Conservation (phyloP, 192 early-diverging fungal genomes). For the Coemansia sp. region DNA sequence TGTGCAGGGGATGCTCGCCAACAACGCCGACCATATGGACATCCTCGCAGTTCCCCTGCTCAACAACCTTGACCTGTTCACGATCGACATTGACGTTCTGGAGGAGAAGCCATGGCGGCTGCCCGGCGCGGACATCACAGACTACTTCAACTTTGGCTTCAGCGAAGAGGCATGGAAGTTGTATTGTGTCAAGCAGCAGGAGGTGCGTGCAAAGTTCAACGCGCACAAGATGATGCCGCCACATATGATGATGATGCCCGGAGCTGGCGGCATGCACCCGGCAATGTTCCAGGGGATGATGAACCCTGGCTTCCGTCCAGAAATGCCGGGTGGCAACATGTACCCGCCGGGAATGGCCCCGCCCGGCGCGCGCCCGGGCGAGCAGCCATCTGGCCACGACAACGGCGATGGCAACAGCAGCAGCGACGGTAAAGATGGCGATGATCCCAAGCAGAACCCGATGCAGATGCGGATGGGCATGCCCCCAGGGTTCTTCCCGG, state of each 20-base stretch:
- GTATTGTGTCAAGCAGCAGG: constrained; percentile 91
- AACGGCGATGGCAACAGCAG: constrained; percentile 4
- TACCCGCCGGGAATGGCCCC: constrained; percentile 30
- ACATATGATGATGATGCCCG: constrained; percentile 44
- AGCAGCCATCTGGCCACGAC: background rate
- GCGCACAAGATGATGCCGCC: constrained; percentile 55
- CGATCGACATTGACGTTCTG: constrained; percentile 83
- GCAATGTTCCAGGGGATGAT: constrained; percentile 37
- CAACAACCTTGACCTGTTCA: constrained; percentile 76
- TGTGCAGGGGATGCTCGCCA: constrained; percentile 24
- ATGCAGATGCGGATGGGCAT: constrained; percentile 38
- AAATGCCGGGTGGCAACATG: constrained; percentile 37
- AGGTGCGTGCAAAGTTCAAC: constrained; percentile 65
- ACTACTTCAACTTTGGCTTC: constrained; percentile 99
- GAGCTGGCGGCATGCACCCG: constrained; percentile 15
- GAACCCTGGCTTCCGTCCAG: constrained; percentile 24
- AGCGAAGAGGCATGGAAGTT: constrained; percentile 92
- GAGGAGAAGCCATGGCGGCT: constrained; percentile 98
- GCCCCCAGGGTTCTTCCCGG: constrained; percentile 28
- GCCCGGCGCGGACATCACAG: constrained; percentile 89
- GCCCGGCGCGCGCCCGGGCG: constrained; percentile 17
- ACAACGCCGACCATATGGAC: constrained; percentile 30
- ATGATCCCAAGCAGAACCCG: constrained; percentile 10
- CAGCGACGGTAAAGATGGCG: background rate
- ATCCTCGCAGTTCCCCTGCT: constrained; percentile 44